A percentile compares a stretch with the other conserved stretches of the same genome.
These are phyloP conservation scores for Selenicereus undatus DNA, from an alignment of 148 eudicot genomes.

Conservation along the genomic window DNA sequence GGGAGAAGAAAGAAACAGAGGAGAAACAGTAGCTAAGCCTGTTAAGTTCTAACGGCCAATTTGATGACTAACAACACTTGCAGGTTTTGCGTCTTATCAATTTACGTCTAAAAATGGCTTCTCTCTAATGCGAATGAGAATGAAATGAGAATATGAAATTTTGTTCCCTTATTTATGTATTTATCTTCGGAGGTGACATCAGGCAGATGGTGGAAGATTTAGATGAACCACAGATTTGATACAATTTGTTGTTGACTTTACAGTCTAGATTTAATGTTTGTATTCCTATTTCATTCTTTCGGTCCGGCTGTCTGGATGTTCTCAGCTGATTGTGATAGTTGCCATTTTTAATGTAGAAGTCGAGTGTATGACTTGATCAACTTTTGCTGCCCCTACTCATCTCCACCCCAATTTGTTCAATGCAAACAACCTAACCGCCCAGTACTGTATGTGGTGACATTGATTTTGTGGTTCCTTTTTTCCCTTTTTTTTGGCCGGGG, in stretches of 20 bases:
- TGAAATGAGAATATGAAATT: neutral
- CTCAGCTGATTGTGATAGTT: neutral
- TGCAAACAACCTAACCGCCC: too few species aligned
- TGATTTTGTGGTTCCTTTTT: too few species aligned
- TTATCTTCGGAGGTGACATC: neutral
- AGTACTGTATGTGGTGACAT: too few species aligned
- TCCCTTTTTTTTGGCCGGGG: too few species aligned
- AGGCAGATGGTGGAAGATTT: neutral
- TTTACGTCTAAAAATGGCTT: neutral
- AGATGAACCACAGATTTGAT: conserved; percentile 4
- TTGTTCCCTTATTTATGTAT: neutral
- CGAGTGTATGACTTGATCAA: neutral
- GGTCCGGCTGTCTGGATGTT: too few species aligned
- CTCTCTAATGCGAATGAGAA: neutral
- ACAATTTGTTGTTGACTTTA: neutral
- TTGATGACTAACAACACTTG: neutral
- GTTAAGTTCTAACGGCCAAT: neutral
- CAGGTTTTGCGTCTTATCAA: neutral
- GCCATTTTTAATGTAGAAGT: neutral
- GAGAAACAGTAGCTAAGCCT: neutral
- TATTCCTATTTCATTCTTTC: neutral
- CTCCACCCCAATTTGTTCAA: too few species aligned
- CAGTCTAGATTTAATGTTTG: neutral
- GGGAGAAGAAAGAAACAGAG: neutral
- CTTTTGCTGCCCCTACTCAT: too few species aligned